Evolutionary conservation across 495 filamentous ascomycete species (phyloP).

Genomic region (Neurospora cerealis): DNA sequence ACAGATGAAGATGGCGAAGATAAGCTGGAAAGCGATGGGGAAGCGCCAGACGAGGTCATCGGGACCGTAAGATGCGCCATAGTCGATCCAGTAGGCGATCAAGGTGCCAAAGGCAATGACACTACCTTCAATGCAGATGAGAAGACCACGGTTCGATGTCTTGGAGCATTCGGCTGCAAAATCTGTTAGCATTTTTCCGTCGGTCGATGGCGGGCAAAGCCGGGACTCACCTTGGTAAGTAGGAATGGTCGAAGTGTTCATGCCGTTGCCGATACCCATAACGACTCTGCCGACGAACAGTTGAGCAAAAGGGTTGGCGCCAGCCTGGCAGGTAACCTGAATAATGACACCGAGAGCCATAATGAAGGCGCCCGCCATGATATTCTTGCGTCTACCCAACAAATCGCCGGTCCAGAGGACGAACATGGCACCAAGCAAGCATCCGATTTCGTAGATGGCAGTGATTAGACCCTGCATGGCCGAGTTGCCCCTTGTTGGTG

Average conservation of each 20-base stretch:
- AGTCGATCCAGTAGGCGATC: conserved; percentile 79
- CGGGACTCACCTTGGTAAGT: conserved; percentile 61
- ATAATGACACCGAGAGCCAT: conserved; percentile 71
- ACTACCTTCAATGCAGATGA: conserved; percentile 79
- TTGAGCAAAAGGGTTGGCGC: conserved; percentile 41
- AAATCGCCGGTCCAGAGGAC: conserved; percentile 58
- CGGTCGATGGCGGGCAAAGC: conserved; percentile 23
- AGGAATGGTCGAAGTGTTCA: conserved; percentile 69
- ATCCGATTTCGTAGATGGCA: conserved; percentile 76
- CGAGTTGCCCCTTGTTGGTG: conserved; percentile 51
- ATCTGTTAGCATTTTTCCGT: background rate
- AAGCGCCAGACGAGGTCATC: conserved; percentile 63
- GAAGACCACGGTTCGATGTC: conserved; percentile 65
- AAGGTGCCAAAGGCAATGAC: conserved; percentile 69
- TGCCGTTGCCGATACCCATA: conserved; percentile 69
- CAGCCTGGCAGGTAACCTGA: conserved; percentile 46
- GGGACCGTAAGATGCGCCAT: conserved; percentile 60
- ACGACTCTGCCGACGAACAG: conserved; percentile 67
- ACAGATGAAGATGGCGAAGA: conserved; percentile 60
- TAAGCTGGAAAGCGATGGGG: conserved; percentile 72
- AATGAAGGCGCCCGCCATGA: conserved; percentile 49
- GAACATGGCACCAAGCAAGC: conserved; percentile 62
- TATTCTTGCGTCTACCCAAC: conserved; percentile 51
- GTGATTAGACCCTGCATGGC: conserved; percentile 76
- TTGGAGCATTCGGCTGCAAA: conserved; percentile 50